These are phyloP conservation scores for Xanthoparmelia taractica DNA, from an alignment of 495 filamentous ascomycete genomes.

Conservation along the genomic window DNA sequence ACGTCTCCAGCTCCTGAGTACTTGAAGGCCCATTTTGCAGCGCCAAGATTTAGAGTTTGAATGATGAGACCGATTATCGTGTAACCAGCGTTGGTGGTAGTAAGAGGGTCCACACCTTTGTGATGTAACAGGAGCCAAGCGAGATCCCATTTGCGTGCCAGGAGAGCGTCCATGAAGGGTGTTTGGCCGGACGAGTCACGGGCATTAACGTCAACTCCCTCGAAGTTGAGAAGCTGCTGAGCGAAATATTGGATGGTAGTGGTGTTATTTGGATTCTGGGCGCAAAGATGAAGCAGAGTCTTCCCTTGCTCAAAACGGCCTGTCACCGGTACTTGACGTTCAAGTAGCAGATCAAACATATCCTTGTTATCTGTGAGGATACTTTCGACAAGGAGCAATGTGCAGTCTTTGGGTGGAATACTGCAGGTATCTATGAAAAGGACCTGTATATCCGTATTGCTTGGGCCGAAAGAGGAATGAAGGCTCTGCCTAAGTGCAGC, in stretches of 20 bases:
- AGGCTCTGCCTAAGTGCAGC: slow-evolving; percentile 15
- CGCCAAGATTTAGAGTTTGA: slow-evolving; percentile 24
- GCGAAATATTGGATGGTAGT: slow-evolving; percentile 19
- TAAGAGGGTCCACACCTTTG: slow-evolving; percentile 21
- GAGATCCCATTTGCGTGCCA: slow-evolving; percentile 27
- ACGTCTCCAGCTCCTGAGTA: slow-evolving; percentile 16
- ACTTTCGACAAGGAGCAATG: slow-evolving; percentile 20
- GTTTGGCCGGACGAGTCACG: slow-evolving; percentile 19
- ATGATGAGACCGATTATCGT: slow-evolving; percentile 26
- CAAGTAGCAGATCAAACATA: slow-evolving; percentile 20
- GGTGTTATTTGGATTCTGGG: slow-evolving; percentile 24
- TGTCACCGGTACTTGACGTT: slow-evolving; percentile 16
- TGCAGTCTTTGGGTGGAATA: slow-evolving; percentile 14
- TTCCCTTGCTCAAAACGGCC: slow-evolving; percentile 14
- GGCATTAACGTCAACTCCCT: slow-evolving; percentile 17
- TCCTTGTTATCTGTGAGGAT: slow-evolving; percentile 17
- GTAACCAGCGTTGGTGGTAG: slow-evolving; percentile 22
- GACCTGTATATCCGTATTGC: slow-evolving; percentile 26
- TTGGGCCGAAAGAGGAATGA: slow-evolving; percentile 20
- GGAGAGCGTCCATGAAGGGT: slow-evolving; percentile 28
- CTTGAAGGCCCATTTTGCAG: slow-evolving; percentile 25
- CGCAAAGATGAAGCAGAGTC: slow-evolving; percentile 27
- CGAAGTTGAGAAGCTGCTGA: slow-evolving; percentile 19
- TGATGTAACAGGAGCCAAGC: slow-evolving; percentile 23
- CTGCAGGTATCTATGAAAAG: slow-evolving; percentile 15